Evolutionary conservation across 2,329 filamentous ascomycete genomes (phyloP), one percentile per base, ranked within the genome.

Genomic region (Calonectria naviculata): DNA sequence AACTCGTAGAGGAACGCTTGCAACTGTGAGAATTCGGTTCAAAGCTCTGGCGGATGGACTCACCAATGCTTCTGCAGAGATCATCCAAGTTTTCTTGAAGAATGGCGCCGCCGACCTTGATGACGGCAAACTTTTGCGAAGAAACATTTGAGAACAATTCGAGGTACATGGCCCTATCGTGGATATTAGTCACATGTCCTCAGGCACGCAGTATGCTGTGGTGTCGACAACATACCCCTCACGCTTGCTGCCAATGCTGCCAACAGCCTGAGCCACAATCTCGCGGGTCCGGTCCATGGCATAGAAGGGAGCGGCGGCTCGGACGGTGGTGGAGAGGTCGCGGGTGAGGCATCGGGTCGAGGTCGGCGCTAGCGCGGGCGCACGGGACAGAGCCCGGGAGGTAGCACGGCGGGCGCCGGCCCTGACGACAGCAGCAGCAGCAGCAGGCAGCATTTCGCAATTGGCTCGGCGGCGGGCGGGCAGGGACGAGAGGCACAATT

Each of bases 81-180:
- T 95, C 95, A 82, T 98, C 94, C 67, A 98, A 89, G 84, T 98
- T 93, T 81, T 98, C 95, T 71, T 94, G 97, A 79, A 99, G 90
- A 80, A 98, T 98, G 74, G 96, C 97, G 73, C 96, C 97, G 72
- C 96, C 97, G 66, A 98, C 95, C 88, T 99, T 99, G 69, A 94
- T 91, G 71, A 94, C 92, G 28, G 97, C 96, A 72, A 99, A 88
- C 85, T 98, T 95, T 75, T 95, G 95, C 34, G 97, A 97, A 41
- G 96, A 96, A 72, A 98, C 95, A n/a, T n/a, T n/a, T n/a, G n/a
- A n/a, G n/a, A n/a, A n/a, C n/a, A n/a, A n/a, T n/a, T n/a, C 83
- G 98, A 97, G 44, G 97, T 97, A 80, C 98, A 98, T 82, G 99
- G 96, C 81, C 98, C 98, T 74, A 99, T n/a, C n/a, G n/a, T n/a